Conservation (phyloP, 129 eudicot species). For the Ambrosia trifida region DNA sequence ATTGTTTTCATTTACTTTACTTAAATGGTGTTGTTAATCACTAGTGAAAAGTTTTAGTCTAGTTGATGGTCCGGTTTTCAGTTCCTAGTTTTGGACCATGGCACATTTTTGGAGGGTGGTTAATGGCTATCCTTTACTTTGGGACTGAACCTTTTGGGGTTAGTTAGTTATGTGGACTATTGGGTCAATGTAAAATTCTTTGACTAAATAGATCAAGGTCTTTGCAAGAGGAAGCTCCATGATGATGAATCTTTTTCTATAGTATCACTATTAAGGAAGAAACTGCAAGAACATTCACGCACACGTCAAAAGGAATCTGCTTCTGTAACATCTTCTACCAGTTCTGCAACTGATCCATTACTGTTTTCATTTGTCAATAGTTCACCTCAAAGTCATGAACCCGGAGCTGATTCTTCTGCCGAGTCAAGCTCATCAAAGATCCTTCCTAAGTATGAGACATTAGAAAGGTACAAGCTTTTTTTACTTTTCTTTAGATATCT, state of each 20-base stretch:
- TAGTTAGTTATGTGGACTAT: conserved; percentile 1
- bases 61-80: neutral
- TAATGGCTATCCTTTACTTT: neutral
- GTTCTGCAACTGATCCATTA: conserved; percentile 49
- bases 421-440: conserved; percentile 36
- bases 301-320: conserved; percentile 42
- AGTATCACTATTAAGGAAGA: conserved; percentile 50
- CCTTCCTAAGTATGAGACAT: conserved; percentile 25
- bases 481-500: neutral
- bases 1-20: neutral
- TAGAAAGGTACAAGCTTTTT: conserved; percentile 44
- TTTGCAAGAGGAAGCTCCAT: conserved; percentile 42
- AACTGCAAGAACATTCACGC: conserved; percentile 46
- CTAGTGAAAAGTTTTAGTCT: neutral
- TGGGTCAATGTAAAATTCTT: conserved; percentile 36
- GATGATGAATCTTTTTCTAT: conserved; percentile 47
- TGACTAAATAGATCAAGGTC: conserved; percentile 47
- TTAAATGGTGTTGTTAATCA: neutral
- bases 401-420: conserved; percentile 34
- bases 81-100: neutral
- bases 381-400: conserved; percentile 32
- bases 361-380: conserved; percentile 53
- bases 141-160: neutral
- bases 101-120: neutral
- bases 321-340: conserved; percentile 44